Percentiles rank a stretch among this genome's conserved stretches.
These are phyloP conservation scores for Leptographium galeiforme DNA, from an alignment of 2,329 filamentous ascomycete species.

Conservation along the genomic window DNA sequence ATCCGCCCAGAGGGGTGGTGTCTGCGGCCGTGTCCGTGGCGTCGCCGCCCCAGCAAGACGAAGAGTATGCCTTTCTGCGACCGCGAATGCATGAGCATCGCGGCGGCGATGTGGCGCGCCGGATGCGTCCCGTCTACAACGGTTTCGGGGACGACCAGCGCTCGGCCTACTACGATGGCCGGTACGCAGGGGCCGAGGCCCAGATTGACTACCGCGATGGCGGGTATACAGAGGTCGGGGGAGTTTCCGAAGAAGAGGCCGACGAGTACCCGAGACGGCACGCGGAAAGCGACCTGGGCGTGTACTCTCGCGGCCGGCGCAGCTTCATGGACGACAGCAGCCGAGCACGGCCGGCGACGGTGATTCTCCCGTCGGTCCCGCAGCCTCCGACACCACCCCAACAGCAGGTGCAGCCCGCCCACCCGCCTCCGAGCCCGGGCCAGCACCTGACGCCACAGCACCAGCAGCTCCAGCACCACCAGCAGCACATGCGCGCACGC, in stretches of 20 bases:
- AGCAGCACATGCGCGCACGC: background rate
- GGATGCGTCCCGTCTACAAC: slow-evolving; percentile 20
- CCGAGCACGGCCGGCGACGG: slow-evolving; percentile 23
- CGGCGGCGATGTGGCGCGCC: slow-evolving; percentile 27
- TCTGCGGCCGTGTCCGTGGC: slow-evolving; percentile 9
- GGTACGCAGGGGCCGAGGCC: no score
- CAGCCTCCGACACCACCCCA: slow-evolving; percentile 11
- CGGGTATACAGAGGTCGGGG: background rate
- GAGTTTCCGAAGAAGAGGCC: slow-evolving; percentile 18
- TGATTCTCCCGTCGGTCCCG: slow-evolving; percentile 21
- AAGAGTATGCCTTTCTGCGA: slow-evolving; percentile 33
- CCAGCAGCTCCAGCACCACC: background rate
- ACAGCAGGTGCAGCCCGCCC: slow-evolving; percentile 2
- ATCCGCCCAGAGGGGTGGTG: slow-evolving; percentile 3
- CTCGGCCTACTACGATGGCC: slow-evolving; percentile 9
- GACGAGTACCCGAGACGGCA: slow-evolving; percentile 23
- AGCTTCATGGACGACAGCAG: slow-evolving; percentile 51
- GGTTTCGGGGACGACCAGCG: slow-evolving; percentile 22
- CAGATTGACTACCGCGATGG: slow-evolving; percentile 13
- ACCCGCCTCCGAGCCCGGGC: background rate
- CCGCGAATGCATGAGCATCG: slow-evolving; percentile 26
- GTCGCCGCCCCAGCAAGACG: slow-evolving; percentile 23
- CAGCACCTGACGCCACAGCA: background rate
- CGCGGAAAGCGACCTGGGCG: slow-evolving; percentile 10
- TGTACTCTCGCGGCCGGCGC: slow-evolving; percentile 18